phyloP scores from a whole-genome alignment of 768 basidiomycete species.

The Clitopilus hobsonii region DNA sequence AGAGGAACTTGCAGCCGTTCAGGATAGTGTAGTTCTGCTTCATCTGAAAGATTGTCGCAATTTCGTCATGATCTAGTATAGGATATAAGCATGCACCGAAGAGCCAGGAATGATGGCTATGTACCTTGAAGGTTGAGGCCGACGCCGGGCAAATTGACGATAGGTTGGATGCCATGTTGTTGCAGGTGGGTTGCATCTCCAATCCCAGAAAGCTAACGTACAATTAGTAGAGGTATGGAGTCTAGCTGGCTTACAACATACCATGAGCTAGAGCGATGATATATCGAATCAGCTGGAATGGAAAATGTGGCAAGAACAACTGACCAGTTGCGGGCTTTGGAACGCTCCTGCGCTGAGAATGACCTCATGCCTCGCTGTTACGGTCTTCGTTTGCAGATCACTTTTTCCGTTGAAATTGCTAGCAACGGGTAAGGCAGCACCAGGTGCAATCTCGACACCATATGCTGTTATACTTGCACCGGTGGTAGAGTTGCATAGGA shows the following conservation, averaged over 20 bases:
- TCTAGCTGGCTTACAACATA: neutral
- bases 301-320: neutral
- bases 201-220: slow-evolving; percentile 27
- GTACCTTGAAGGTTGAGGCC: slow-evolving; percentile 32
- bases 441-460: slow-evolving; percentile 19
- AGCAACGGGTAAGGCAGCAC: slow-evolving; percentile 20
- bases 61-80: slow-evolving; percentile 25
- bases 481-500: slow-evolving; percentile 12
- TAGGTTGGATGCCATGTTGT: slow-evolving; percentile 18
- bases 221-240: neutral
- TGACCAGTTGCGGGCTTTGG: slow-evolving; percentile 23
- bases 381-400: slow-evolving; percentile 7
- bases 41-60: slow-evolving; percentile 22
- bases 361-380: slow-evolving; percentile 22
- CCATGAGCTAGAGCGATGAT: slow-evolving; percentile 17
- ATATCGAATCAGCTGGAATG: neutral
- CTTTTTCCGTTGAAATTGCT: slow-evolving; percentile 20
- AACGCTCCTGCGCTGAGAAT: slow-evolving; percentile 23
- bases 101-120: neutral
- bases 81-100: neutral
- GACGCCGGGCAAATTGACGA: slow-evolving; percentile 28
- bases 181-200: slow-evolving; percentile 21
- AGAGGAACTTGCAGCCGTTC: slow-evolving; percentile 20
- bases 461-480: slow-evolving; percentile 13
- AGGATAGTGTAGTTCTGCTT: slow-evolving; percentile 22